These are phyloP conservation scores for Leishmania gerbilli DNA, from an alignment of 208 protist genomes.

Conservation along the genomic window DNA sequence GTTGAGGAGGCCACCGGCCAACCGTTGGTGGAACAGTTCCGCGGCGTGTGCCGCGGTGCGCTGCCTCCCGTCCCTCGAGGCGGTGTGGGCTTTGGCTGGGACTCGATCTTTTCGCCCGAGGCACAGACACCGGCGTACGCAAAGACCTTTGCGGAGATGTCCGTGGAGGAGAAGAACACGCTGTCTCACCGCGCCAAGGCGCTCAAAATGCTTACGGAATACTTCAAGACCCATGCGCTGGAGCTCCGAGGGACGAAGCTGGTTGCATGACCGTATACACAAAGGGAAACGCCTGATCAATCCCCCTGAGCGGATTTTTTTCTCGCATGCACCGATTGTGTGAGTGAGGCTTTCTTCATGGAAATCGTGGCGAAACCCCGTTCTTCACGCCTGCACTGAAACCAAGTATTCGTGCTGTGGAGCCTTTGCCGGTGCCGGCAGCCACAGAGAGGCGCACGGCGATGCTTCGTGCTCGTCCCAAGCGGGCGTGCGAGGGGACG, in stretches of 20 bases:
- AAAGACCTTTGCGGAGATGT: slow-evolving; percentile 92
- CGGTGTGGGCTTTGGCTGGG: slow-evolving; percentile 92
- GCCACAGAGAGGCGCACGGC: background rate
- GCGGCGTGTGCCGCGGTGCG: slow-evolving; percentile 61
- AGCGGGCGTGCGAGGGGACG: background rate
- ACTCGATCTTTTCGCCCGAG: slow-evolving; percentile 96
- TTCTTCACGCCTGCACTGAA: background rate
- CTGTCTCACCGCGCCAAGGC: slow-evolving; percentile 95
- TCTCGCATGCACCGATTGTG: background rate
- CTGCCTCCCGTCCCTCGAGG: slow-evolving; percentile 77
- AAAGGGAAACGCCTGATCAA: background rate
- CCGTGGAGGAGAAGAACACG: slow-evolving; percentile 89
- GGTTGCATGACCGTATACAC: background rate
- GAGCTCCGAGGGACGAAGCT: background rate
- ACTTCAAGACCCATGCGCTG: slow-evolving; percentile 18
- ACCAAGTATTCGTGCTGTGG: background rate
- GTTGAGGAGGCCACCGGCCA: slow-evolving; percentile 19
- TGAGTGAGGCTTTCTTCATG: background rate
- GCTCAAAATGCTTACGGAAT: slow-evolving; percentile 48
- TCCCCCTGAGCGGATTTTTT: background rate
- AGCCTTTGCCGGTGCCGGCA: background rate
- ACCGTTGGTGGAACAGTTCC: slow-evolving; percentile 61
- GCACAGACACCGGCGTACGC: slow-evolving; percentile 31
- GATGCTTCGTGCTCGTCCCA: background rate
- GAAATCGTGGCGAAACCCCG: background rate